Evolutionary conservation across 1,139 yeast species (phyloP), one percentile per base, ranked within the genome.

Genomic region (Taphrina pruni): DNA sequence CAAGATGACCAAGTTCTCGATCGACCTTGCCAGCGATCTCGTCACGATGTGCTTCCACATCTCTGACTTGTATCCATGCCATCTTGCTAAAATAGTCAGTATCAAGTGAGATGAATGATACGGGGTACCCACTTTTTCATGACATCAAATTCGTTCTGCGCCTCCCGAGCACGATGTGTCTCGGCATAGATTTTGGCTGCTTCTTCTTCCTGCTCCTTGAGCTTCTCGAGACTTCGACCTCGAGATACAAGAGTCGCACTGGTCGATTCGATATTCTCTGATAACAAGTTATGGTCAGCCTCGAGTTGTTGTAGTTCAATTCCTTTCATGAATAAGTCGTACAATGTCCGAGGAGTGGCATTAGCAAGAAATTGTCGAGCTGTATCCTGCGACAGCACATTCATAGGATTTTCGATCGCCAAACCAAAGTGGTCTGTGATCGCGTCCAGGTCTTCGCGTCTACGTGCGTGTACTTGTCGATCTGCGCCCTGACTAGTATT

Each of bases 301-400:
- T 79, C 76, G 76, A 77, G 82, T 82, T 79, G 78, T 80, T 78
- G 87, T 70, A 90, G 82, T 73, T 87, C 82, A 4, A 95, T 87
- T 39, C 96, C 97, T 70, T 85, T 85, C 90, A 89, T 88, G 76
- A 91, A 90, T 75, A 85, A 88, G 35, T 55, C 83, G 77, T 87
- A 93, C 77, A 92, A 90, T 65, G 85, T 87, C 57, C 82, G 82
- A 70, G 90, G 89, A 1, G 89, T 83, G 3, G 94, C 86, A 38
- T 87, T 86, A 0, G 96, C 88, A 70, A 95, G 80, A 76, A 95
- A 94, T 35, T 94, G 90, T 73, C 97, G 84, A 0, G 99, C 99
- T 71, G 88, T 90, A 75, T 95, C 98, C 77, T 95, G 99, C 0
- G 97, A 90, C 66, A 95, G 81, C 74, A 95, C 90, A 1, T 97